Base-by-base conservation (phyloP, 2,329 filamentous ascomycete genomes). In the Blumeria hordei region DNA sequence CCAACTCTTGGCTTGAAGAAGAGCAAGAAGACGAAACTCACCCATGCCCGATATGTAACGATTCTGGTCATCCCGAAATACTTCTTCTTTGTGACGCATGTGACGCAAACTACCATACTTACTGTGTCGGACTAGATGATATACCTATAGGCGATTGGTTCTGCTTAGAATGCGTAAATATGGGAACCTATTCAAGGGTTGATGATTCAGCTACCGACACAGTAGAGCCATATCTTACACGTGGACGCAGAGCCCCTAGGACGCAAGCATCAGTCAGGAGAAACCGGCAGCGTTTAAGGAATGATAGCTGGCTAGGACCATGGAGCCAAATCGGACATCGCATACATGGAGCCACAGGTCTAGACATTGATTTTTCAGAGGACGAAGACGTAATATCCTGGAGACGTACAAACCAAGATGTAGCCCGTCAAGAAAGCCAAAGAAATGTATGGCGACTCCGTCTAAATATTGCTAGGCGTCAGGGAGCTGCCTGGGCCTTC, bases 61-160 rank as follows among this genome's bases (percentile, higher is more conserved):
- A 79, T 53, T 74, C 80, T 61, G 87, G 92, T 60, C 79, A 90
- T 62, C 84, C 92, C 67, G 84, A 93, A 59, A 74, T 88, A 16
- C 76, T 94, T 54, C 80, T 96, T 60, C 78, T 94, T 58, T 98
- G 92, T 69, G 88, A 95, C 67, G 82, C 80, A 64, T 98, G 92
- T 71, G 83, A 94, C 71, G 81, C 82, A 36, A 78, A 85, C 45
- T 94, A 90, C 63, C 92, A 98, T 67, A 88, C 88, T 51, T 85
- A 93, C 67, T 98, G 92, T 67, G 78, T 94, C 58, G 88, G 85
- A 36, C 75, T 94, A 53, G 81, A 88, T 57, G 70, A 74, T 54
- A 78, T 94, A 55, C 88, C 88, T 21, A 70, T 74, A 34, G 85
- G 84, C 33, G 73, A 81, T 60, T 98, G 90, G 88, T 94, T 90